Evolutionary conservation across 2,329 filamentous ascomycete species (phyloP).

Genomic region (Coleophoma crateriformis): DNA sequence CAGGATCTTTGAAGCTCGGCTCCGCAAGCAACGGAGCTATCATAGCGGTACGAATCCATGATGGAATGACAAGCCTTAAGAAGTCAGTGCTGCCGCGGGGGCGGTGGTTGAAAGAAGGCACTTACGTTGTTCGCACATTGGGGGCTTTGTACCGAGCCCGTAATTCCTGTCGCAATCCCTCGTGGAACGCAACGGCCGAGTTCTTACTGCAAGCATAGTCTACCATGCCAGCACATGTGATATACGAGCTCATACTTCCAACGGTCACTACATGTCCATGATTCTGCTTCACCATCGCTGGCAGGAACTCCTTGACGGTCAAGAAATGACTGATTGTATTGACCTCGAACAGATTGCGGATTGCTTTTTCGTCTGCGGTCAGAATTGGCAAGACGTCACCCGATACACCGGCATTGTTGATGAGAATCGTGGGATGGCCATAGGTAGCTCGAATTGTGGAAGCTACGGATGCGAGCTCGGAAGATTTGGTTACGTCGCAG

Average conservation of each 20-base stretch:
- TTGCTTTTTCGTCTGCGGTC: constrained; percentile 44
- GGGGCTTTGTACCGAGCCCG: constrained; percentile 55
- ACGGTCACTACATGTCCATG: constrained; percentile 71
- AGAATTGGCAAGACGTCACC: constrained; percentile 54
- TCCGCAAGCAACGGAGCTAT: constrained; percentile 46
- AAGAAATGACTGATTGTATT: constrained; percentile 64
- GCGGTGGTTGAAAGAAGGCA: background rate
- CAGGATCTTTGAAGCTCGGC: constrained; percentile 40
- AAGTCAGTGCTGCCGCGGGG: background rate
- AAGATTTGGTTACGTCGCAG: constrained; percentile 59
- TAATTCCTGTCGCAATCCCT: constrained; percentile 55
- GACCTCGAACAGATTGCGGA: constrained; percentile 63
- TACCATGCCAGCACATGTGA: constrained; percentile 34
- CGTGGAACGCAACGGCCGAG: constrained; percentile 60
- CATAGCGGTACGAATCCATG: constrained; percentile 52
- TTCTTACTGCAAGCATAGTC: constrained; percentile 67
- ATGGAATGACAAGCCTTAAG: constrained; percentile 53
- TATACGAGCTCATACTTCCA: constrained; percentile 35
- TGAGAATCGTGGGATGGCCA: constrained; percentile 62
- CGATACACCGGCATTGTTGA: constrained; percentile 65
- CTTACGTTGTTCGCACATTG: constrained; percentile 42
- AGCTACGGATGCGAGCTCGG: constrained; percentile 45
- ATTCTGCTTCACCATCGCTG: constrained; percentile 54
- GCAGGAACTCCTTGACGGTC: constrained; percentile 60
- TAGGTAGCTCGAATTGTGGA: constrained; percentile 45